A percentile compares a stretch with the other conserved stretches of the same genome.
Conservation (phyloP, 2,329 filamentous ascomycete species). For the Rutstroemia sp. region DNA sequence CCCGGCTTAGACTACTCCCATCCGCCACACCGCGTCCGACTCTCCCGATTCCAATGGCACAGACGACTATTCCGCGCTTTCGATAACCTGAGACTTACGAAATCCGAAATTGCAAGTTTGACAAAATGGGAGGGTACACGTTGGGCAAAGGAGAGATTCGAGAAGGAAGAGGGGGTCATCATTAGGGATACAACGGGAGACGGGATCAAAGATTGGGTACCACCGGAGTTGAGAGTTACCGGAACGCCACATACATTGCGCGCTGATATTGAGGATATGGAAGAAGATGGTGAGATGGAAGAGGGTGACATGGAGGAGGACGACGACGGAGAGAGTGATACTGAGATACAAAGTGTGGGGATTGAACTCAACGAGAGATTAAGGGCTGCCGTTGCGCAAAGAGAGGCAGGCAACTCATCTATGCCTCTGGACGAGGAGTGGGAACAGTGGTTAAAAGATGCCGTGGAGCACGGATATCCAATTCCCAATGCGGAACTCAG, state of each 20-base stretch:
- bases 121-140: conserved; percentile 80
- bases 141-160: conserved; percentile 75
- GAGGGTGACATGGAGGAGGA: conserved; percentile 30
- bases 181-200: conserved; percentile 68
- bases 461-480: conserved; percentile 48
- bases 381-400: conserved; percentile 53
- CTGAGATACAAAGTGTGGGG: conserved; percentile 51
- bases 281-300: conserved; percentile 27
- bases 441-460: conserved; percentile 69
- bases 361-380: conserved; percentile 57
- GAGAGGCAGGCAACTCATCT: conserved; percentile 51
- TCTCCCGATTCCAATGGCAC: conserved; percentile 71
- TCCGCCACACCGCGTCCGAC: conserved; percentile 66
- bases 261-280: conserved; percentile 28
- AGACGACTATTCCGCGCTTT: conserved; percentile 69
- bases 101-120: conserved; percentile 60
- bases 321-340: conserved; percentile 43
- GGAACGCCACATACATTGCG: conserved; percentile 12
- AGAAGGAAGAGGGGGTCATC: conserved; percentile 62
- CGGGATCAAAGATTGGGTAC: conserved; percentile 56
- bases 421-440: conserved; percentile 62
- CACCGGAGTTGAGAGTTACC: conserved; percentile 33
- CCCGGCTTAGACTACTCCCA: conserved; percentile 74
- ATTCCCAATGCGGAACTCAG: conserved; percentile 28
- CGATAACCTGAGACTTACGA: conserved; percentile 60